Conservation (phyloP, 371 early-diverging fungal species). For the Smittium culicis region DNA sequence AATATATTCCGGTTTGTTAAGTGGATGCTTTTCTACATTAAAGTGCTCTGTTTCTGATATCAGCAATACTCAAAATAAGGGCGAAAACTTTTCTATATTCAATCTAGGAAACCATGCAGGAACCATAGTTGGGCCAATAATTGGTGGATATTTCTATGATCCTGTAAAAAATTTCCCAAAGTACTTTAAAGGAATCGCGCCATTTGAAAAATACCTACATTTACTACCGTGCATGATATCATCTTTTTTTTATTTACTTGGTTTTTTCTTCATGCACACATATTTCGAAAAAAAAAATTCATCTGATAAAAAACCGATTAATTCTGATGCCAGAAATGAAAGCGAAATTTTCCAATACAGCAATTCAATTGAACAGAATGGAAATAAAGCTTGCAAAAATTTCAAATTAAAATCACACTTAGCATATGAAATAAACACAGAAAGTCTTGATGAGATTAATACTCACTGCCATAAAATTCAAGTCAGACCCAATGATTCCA, state of each 20-base stretch:
- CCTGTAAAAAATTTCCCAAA: slow-evolving; percentile 53
- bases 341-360: too few species aligned
- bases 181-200: slow-evolving; percentile 45
- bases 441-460: too few species aligned
- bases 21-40: slow-evolving; percentile 66
- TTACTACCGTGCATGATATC: slow-evolving; percentile 70
- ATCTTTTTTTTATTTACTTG: slow-evolving; percentile 41
- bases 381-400: too few species aligned
- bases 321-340: not conserved
- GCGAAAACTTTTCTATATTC: slow-evolving; percentile 39
- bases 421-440: too few species aligned
- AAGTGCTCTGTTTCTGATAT: slow-evolving; percentile 80
- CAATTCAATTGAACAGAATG: too few species aligned
- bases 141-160: slow-evolving; percentile 66
- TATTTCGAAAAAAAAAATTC: not conserved
- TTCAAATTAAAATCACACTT: too few species aligned
- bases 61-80: slow-evolving; percentile 61
- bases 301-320: not conserved
- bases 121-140: slow-evolving; percentile 49
- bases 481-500: too few species aligned
- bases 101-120: slow-evolving; percentile 43
- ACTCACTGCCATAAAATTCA: too few species aligned
- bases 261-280: slow-evolving; percentile 23
- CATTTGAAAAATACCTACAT: slow-evolving; percentile 60
- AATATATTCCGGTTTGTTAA: slow-evolving; percentile 55